Base-by-base conservation (phyloP, 2,329 filamentous ascomycete genomes). In the Fusarium longipes region DNA sequence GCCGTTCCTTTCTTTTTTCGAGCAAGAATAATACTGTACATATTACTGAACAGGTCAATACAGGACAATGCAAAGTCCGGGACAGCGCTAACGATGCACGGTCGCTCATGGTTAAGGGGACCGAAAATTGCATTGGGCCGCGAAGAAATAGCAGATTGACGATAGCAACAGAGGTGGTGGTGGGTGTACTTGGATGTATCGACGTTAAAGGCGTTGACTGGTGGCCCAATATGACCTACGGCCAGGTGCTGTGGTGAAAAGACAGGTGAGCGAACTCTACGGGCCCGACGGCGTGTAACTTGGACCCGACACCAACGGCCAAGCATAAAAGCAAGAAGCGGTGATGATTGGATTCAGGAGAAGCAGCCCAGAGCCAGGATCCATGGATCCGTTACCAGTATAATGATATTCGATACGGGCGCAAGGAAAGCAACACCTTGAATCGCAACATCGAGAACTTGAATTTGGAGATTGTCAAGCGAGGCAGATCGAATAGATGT, bases 41-140 rank as follows among this genome's bases (percentile, higher is more conserved):
- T 39, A 18, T 51, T 52, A 18, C 53, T 52, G 51, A 52, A n/a
- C 17, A 40, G 36, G 56, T 61, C 43, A 33, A 24, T 35, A 24
- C 8, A 44, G 56, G 67, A 70, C 69, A 70, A 43, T 43, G 44
- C 38, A 48, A 52, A 60, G 33, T 47, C 49, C 25, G 30, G 52
- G 43, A 62, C 47, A 40, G 48, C 67, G 56, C 69, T 71, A 71
- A 58, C 39, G 29, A 70, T 73, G 70, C 70, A 71, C 65, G 62
- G 65, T 47, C 42, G 33, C 40, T 39, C 51, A 36, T 32, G 53
- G 38, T 39, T 49, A 55, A n/a, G 60, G 52, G 47, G 61, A 53
- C 60, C 54, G 36, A 40, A 57, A 51, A 51, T 18, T 35, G 40
- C 36, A 49, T 33, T 24, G 38, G 38, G 24, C 22, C 44, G 22